These are phyloP conservation scores for Oryza rufipogon DNA, from an alignment of 176 grass and related monocot species.

Conservation along the genomic window DNA sequence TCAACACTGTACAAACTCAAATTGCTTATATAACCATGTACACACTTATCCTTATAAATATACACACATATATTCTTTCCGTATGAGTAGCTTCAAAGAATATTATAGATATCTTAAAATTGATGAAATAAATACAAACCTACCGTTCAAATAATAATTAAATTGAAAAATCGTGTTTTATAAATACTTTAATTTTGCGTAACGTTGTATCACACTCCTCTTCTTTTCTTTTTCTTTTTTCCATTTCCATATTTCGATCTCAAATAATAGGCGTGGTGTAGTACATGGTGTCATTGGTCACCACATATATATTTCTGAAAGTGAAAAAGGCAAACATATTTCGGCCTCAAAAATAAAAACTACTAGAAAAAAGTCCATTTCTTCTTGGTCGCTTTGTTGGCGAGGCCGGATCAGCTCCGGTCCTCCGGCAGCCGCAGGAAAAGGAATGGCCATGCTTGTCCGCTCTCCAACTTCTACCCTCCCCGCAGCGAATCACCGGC, in stretches of 20 bases:
- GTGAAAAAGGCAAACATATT: not conserved
- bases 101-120: too few species aligned
- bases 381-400: not conserved
- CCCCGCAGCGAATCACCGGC: not conserved
- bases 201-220: not conserved
- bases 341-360: not conserved
- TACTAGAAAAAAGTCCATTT: not conserved
- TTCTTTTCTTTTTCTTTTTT: not conserved
- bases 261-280: not conserved
- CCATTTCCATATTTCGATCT: not conserved
- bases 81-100: too few species aligned
- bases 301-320: constrained; percentile 21
- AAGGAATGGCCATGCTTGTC: constrained; percentile 43
- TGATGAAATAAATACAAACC: too few species aligned
- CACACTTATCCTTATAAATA: too few species aligned
- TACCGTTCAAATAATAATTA: too few species aligned
- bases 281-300: not conserved
- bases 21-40: too few species aligned
- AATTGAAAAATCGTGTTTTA: too few species aligned
- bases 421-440: not conserved
- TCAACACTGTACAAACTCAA: too few species aligned
- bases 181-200: not conserved
- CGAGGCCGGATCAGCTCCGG: not conserved
- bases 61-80: too few species aligned
- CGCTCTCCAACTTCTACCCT: constrained; percentile 15